These are phyloP conservation scores for Ascochyta viciae-villosae DNA, from an alignment of 2,329 filamentous ascomycete species.

Conservation along the genomic window DNA sequence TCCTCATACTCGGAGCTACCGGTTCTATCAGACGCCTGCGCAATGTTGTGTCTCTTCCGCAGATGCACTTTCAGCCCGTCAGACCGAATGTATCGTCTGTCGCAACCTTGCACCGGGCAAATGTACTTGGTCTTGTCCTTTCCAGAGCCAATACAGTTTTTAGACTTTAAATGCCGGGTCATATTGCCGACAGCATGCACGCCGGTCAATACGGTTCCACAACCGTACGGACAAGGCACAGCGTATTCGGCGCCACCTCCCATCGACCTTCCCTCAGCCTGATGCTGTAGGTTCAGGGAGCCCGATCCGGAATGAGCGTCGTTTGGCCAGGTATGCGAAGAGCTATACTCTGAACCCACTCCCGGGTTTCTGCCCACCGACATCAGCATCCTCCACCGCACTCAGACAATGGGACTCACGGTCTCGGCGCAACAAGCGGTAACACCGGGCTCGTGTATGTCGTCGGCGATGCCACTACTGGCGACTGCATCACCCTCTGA, in stretches of 20 bases:
- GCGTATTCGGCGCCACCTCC: slow-evolving; percentile 6
- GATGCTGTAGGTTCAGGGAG: neutral
- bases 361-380: neutral
- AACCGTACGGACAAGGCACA: slow-evolving; percentile 30
- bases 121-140: slow-evolving; percentile 21
- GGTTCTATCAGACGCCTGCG: slow-evolving; percentile 7
- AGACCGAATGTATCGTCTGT: slow-evolving; percentile 33
- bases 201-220: slow-evolving; percentile 32
- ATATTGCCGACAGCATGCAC: slow-evolving; percentile 39
- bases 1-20: slow-evolving; percentile 1
- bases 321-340: neutral
- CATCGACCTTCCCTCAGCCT: neutral
- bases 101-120: slow-evolving; percentile 30
- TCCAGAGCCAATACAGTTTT: slow-evolving; percentile 26
- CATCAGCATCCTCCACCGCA: neutral
- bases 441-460: neutral
- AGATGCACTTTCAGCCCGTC: slow-evolving; percentile 34
- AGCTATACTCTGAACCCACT: neutral
- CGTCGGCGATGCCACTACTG: neutral
- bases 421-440: neutral
- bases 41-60: slow-evolving; percentile 24
- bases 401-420: neutral
- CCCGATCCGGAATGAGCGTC: neutral
- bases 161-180: slow-evolving; percentile 36
- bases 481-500: neutral